Evolutionary conservation across 2,329 filamentous ascomycete genomes (phyloP), one percentile per base, ranked within the genome.

Genomic region (Alternaria infectoria): DNA sequence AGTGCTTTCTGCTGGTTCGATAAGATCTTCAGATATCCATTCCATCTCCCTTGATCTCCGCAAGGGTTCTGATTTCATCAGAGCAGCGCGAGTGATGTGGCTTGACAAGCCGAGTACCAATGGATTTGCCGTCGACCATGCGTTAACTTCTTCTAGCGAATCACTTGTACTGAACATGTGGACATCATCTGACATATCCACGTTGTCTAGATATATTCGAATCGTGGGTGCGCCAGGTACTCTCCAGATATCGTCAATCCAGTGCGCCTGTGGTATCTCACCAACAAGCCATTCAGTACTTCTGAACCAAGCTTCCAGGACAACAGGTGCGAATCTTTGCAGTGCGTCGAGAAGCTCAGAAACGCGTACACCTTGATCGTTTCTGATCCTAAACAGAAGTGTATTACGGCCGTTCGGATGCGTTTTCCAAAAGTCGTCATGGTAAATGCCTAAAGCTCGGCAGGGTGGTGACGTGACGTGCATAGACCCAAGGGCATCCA

Each of bases 331-430:
- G 12, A 15, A 8, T 2, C 4, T 4, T 2, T 15, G 13, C 1
- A 36, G 2, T 4, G 32, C 32, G 7, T 3, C 32, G 2, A 40
- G 0, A 3, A 40, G 4, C 15, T 40, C 32, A 1, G 2, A 2
- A 40, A 40, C 4, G 32, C 32, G 32, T 40, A 52, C 7, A 26
- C 49, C 28, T 1, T 36, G 17, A 10, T 54, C 51, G 1, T 17
- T 25, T 1, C 51, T 11, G 17, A 54, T 7, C 32, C 51, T 11
- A 3, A 3, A 0, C 1, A 44, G 19, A 2, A 54, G 30, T 10
- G 9, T 13, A 6, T 21, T 30, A 8, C 8, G 5, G n/a, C 30
- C 30, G 3, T 54, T 13, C 4, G 3, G 2, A 13, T 7, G 12
- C 6, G 13, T 36, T n/a, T n/a, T 8, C 7, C 15, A n/a, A 6